phyloP scores from a whole-genome alignment of 805 yeast species.

The Candida schatavii region DNA sequence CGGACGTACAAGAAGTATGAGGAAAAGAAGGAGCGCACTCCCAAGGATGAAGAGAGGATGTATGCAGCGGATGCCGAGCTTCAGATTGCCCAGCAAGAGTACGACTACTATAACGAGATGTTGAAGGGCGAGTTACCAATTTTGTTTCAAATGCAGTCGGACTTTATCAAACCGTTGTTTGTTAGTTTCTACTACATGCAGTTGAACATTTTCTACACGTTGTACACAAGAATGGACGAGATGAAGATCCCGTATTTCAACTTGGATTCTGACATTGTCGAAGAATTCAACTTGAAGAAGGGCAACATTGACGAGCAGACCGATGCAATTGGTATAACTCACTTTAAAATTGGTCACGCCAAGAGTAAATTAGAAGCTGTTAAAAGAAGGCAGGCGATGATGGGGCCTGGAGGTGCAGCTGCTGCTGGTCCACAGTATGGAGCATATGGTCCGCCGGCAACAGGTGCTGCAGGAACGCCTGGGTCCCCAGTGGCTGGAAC shows the following conservation, averaged over 20 bases:
- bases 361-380: conserved; percentile 81
- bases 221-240: conserved; percentile 88
- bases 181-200: conserved; percentile 97
- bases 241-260: conserved; percentile 97
- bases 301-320: conserved; percentile 89
- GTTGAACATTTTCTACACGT: conserved; percentile 90
- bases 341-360: conserved; percentile 87
- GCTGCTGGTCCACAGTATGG: conserved; percentile 11
- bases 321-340: conserved; percentile 86
- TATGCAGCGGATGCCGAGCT: conserved; percentile 88
- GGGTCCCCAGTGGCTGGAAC: conserved; percentile 16
- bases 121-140: conserved; percentile 86
- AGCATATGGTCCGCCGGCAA: conserved; percentile 6
- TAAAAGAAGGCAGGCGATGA: conserved; percentile 63
- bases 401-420: conserved; percentile 25
- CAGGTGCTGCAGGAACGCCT: conserved; percentile 27
- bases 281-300: conserved; percentile 74
- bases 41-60: conserved; percentile 88
- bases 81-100: conserved; percentile 91
- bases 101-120: conserved; percentile 93
- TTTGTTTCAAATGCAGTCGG: conserved; percentile 83
- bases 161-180: conserved; percentile 89
- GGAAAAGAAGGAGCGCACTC: conserved; percentile 75
- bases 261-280: conserved; percentile 75
- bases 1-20: conserved; percentile 69